Base-by-base conservation (phyloP, 345 rosid genomes). In the Iberis pinnata region DNA sequence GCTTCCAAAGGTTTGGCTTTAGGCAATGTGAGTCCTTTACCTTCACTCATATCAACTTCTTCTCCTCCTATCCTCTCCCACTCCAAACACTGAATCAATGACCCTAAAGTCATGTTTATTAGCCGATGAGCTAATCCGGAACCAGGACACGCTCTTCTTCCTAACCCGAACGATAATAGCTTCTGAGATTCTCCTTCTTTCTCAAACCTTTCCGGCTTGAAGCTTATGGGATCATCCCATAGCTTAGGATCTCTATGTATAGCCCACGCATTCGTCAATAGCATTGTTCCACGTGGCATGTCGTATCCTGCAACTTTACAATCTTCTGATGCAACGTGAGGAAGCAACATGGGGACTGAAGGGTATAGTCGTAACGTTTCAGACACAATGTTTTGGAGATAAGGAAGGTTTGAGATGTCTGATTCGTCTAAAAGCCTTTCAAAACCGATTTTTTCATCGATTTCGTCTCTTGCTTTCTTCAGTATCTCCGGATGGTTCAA, bases 101-200 rank as follows among this genome's bases (percentile, higher is more conserved):
- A 31, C 15, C 57, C 69, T 3, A 64, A 44, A 39, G 57, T 56
- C 49, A 48, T 4, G 17, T 16, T 55, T 13, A 64, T 12, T 5
- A 64, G 57, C 8, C 79, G 58, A 0, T 67, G 77, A 19, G 76
- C 80, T 7, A 80, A 14, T 31, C 36, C 64, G 0, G 73, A 52
- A 8, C 77, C 83, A 6, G 79, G 83, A 42, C 80, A 80, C 6
- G 79, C 72, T 56, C 82, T 57, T 43, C 80, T 58, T 37, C 82
- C 78, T 5, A 73, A 22, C 47, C 82, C 82, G 10, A 77, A 77
- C 4, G 80, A 13, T 60, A 77, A 14, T 9, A 68, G 16, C 64
- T 71, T 80, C 0, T 33, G 47, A 17, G 56, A 53, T 15, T 53
- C 75, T 0, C 51, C 73, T 65, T 49, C 64, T 57, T 43, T 49